A percentile compares a stretch with the other conserved stretches of the same genome.
Conservation (phyloP, 345 rosid species). For the Physaria fendleri region DNA sequence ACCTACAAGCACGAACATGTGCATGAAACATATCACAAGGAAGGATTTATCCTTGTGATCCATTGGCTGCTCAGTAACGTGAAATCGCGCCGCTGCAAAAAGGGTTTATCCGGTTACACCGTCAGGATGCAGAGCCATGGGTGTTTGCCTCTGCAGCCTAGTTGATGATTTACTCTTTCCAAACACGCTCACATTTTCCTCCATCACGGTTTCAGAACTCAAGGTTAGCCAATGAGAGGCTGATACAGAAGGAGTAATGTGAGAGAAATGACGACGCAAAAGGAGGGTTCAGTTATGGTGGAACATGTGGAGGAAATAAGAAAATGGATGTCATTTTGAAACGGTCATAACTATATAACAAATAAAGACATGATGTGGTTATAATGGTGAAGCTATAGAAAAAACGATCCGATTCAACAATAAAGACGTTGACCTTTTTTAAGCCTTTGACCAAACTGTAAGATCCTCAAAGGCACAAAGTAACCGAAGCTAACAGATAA, state of each 20-base stretch:
- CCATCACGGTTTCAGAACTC: conserved; percentile 13
- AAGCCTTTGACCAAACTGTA: conserved; percentile 1
- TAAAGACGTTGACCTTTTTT: background rate
- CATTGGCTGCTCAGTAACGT: conserved; percentile 22
- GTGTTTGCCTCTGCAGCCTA: conserved; percentile 61
- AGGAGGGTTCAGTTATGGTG: conserved; percentile 7
- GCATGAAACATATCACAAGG: conserved; percentile 39
- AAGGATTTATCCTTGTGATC: background rate
- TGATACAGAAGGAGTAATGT: background rate
- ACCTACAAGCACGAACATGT: conserved; percentile 42
- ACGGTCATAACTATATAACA: conserved; percentile 24
- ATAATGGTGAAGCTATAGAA: too few species aligned
- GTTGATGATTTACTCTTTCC: conserved; percentile 40
- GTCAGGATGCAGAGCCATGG: conserved; percentile 37
- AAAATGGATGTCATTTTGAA: conserved; percentile 15
- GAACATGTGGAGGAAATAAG: conserved; percentile 21
- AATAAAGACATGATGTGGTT: too few species aligned
- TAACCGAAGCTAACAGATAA: conserved; percentile 2
- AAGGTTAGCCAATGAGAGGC: background rate
- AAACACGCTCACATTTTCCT: conserved; percentile 21
- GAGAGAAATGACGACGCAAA: conserved; percentile 5
- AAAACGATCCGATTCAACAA: background rate
- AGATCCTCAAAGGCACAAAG: background rate
- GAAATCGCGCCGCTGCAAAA: conserved; percentile 18
- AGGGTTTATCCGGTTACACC: background rate